A percentile compares a stretch with the other conserved stretches of the same genome.
These are phyloP conservation scores for Cordyceps farinosa DNA, from an alignment of 2,329 filamentous ascomycete species.

Conservation along the genomic window DNA sequence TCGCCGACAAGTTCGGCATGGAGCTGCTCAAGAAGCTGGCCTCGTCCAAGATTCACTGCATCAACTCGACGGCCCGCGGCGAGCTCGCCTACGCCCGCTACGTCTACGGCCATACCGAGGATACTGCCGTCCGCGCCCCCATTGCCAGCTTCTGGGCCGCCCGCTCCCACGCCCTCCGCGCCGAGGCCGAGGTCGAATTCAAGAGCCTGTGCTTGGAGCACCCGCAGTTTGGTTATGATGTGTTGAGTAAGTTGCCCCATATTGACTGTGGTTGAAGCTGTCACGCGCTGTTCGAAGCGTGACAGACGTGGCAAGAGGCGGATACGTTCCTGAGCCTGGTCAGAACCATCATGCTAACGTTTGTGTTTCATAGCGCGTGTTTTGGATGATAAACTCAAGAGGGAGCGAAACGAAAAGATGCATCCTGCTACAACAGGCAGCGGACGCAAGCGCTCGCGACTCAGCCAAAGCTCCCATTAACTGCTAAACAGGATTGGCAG, in stretches of 20 bases:
- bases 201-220: slow-evolving; percentile 79
- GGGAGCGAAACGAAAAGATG: slow-evolving; percentile 58
- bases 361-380: slow-evolving; percentile 48
- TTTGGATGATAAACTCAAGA: slow-evolving; percentile 63
- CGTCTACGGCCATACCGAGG: slow-evolving; percentile 77
- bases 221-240: slow-evolving; percentile 89
- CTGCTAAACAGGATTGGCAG: neutral
- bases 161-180: slow-evolving; percentile 72
- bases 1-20: slow-evolving; percentile 75
- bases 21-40: slow-evolving; percentile 69
- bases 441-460: slow-evolving; percentile 54
- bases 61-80: slow-evolving; percentile 80
- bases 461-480: slow-evolving; percentile 39
- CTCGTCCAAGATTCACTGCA: slow-evolving; percentile 86
- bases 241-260: slow-evolving; percentile 61
- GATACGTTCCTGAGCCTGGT: neutral
- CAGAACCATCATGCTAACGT: slow-evolving; percentile 21
- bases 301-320: too few species aligned
- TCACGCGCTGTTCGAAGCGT: too few species aligned
- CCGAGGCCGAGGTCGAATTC: slow-evolving; percentile 86
- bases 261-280: too few species aligned
- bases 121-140: slow-evolving; percentile 71
- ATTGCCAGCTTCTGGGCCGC: slow-evolving; percentile 90
- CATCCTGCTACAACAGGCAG: slow-evolving; percentile 45
- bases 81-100: slow-evolving; percentile 91